Percentiles rank a stretch among this genome's conserved stretches.
Evolutionary conservation across 1,139 yeast species (phyloP).

Genomic region (Sugiyamaella grinbergsii): DNA sequence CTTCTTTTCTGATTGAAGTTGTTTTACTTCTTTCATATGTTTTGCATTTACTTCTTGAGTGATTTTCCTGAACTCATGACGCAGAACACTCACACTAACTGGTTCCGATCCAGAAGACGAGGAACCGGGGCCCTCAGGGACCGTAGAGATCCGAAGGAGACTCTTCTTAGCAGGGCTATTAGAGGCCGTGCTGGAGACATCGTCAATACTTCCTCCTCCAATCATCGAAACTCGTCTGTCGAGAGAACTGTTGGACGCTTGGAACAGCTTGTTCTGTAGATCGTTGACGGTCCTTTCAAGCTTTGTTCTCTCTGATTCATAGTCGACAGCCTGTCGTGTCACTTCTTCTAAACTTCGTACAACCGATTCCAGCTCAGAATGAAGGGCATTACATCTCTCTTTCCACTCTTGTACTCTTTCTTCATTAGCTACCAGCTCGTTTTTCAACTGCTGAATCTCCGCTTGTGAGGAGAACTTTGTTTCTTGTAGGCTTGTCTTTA

Average conservation of each 20-base stretch:
- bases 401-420: slow-evolving; percentile 39
- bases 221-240: slow-evolving; percentile 36
- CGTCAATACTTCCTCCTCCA: slow-evolving; percentile 14
- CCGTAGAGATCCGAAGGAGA: slow-evolving; percentile 9
- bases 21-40: slow-evolving; percentile 59
- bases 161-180: slow-evolving; percentile 6
- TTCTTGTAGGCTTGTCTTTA: slow-evolving; percentile 42
- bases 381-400: slow-evolving; percentile 38
- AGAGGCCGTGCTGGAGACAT: background rate
- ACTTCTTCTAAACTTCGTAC: slow-evolving; percentile 42
- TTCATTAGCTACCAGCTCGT: slow-evolving; percentile 35
- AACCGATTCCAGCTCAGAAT: slow-evolving; percentile 40
- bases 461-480: slow-evolving; percentile 37
- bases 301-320: slow-evolving; percentile 41
- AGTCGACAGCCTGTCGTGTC: slow-evolving; percentile 43
- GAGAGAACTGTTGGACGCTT: slow-evolving; percentile 27
- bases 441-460: slow-evolving; percentile 35
- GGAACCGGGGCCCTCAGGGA: slow-evolving; percentile 11
- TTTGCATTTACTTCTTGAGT: slow-evolving; percentile 64
- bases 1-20: slow-evolving; percentile 58
- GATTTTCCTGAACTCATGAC: slow-evolving; percentile 71
- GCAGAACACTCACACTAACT: slow-evolving; percentile 46
- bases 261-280: slow-evolving; percentile 34
- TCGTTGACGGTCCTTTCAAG: slow-evolving; percentile 36
- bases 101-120: slow-evolving; percentile 25